Evolutionary conservation across 2,329 filamentous ascomycete species (phyloP), one percentile per base, ranked within the genome.

Genomic region (Apiospora rasikravindrae): DNA sequence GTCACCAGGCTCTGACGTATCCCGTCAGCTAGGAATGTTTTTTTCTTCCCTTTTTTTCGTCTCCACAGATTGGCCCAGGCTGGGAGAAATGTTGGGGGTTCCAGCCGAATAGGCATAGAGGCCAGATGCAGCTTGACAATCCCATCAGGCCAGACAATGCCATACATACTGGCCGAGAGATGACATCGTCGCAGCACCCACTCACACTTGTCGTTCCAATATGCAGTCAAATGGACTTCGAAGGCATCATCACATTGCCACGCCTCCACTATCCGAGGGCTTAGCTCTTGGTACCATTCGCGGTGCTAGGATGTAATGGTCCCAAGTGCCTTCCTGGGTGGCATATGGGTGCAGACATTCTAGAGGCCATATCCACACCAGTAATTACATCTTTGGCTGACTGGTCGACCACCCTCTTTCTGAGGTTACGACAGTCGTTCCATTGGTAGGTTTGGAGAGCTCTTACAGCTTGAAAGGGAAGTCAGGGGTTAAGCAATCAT

Each of bases 81-180:
- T 33, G 29, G 29, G 29, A 37, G 53, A 61, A 37, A 61, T 16
- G 13, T 13, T 61, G 53, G 29, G 53, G 24, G 29, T 19, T 19
- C n/a, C 13, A 53, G 53, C 29, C 29, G 29, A 61, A 61, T 33
- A 16, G 19, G 14, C 11, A 19, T 4, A 6, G 22, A 64, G 19
- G 57, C n/a, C 57, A 64, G 57, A 64, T 64, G 57, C 57, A 40
- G 8, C 57, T 40, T 11, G 57, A 40, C 57, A 64, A 64, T 64
- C 22, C 33, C 57, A 64, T 64, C 57, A 40, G 40, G 33, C 29
- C 19, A 64, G 22, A 37, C 29, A 67, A 44, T 67, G 22, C 37
- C 13, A 29, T 67, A 24, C 11, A 45, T 26, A 29, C n/a, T 67
- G 10, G 64, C n/a, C 24, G 5, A 67, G 37, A 26, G 13, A 29